Evolutionary conservation across 495 filamentous ascomycete species (phyloP).

Genomic region (Neurospora cerealis): DNA sequence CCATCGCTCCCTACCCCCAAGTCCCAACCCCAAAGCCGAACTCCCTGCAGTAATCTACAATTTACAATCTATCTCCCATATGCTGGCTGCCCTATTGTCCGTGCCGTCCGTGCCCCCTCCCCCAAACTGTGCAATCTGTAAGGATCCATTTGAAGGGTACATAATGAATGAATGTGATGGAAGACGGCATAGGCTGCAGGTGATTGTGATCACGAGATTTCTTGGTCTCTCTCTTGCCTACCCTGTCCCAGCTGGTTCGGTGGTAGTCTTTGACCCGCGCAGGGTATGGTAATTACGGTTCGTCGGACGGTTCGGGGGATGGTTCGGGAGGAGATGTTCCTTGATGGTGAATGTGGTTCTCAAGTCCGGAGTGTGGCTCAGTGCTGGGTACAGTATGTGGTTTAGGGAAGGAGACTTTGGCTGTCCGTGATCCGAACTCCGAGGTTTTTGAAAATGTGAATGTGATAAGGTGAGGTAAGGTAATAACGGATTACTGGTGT

Average conservation of each 20-base stretch:
- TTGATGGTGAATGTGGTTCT: not conserved
- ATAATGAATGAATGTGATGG: not conserved
- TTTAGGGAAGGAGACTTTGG: not conserved
- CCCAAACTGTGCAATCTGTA: not conserved
- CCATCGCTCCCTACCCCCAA: not conserved
- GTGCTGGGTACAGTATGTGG: not conserved
- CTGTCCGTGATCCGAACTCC: not conserved
- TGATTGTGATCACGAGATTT: not conserved
- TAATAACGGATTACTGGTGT: not conserved
- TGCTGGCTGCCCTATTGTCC: not conserved
- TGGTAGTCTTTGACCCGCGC: not conserved
- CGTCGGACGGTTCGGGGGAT: no score
- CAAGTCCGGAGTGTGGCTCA: not conserved
- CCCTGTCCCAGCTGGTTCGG: not conserved
- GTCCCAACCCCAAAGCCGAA: not conserved
- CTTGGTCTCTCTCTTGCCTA: not conserved
- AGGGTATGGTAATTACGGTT: not conserved
- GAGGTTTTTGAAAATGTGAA: not conserved
- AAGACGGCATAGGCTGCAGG: not conserved
- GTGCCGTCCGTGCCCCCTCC: not conserved
- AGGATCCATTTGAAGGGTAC: not conserved
- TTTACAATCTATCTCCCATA: not conserved
- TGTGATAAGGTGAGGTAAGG: not conserved
- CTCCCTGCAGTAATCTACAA: not conserved
- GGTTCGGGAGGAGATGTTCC: not conserved